Evolutionary conservation across 371 early-diverging fungal genomes (phyloP).

Genomic region (Racocetra persica): DNA sequence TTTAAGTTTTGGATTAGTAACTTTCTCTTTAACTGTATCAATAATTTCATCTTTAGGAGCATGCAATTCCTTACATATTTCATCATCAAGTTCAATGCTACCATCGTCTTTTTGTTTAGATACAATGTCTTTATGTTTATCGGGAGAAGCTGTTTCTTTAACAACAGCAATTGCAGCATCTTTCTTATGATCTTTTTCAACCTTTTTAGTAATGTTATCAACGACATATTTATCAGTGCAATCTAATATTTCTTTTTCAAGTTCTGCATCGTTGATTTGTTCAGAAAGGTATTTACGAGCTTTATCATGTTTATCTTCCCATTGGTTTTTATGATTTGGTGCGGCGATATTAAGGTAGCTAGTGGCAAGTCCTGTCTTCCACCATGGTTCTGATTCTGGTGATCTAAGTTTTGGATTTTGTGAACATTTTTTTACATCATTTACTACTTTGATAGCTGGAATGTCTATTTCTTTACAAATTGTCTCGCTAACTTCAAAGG

Average conservation of each 20-base stretch:
- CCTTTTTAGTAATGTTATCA: slow-evolving; percentile 27
- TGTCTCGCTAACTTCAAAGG: too few species aligned
- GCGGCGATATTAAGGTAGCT: not conserved
- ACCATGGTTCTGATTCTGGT: not conserved
- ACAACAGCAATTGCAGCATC: not conserved
- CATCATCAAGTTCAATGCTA: not conserved
- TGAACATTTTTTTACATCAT: not conserved
- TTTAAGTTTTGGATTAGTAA: not conserved
- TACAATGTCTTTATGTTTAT: too few species aligned
- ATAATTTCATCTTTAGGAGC: not conserved
- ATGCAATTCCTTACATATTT: not conserved
- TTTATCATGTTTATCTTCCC: slow-evolving; percentile 3
- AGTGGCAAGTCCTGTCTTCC: slow-evolving; percentile 8
- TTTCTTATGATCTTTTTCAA: slow-evolving; percentile 15
- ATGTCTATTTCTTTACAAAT: not conserved
- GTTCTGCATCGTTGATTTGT: not conserved
- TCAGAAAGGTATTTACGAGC: not conserved
- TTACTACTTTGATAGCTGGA: not conserved
- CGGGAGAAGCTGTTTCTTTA: too few species aligned
- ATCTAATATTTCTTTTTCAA: not conserved
- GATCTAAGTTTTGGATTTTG: not conserved
- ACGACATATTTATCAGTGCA: not conserved
- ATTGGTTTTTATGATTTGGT: not conserved
- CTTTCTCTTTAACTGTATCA: not conserved
- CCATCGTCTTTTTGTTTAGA: slow-evolving; percentile 10